Conservation (phyloP, 2,329 filamentous ascomycete genomes). For the Botrytis galanthina region DNA sequence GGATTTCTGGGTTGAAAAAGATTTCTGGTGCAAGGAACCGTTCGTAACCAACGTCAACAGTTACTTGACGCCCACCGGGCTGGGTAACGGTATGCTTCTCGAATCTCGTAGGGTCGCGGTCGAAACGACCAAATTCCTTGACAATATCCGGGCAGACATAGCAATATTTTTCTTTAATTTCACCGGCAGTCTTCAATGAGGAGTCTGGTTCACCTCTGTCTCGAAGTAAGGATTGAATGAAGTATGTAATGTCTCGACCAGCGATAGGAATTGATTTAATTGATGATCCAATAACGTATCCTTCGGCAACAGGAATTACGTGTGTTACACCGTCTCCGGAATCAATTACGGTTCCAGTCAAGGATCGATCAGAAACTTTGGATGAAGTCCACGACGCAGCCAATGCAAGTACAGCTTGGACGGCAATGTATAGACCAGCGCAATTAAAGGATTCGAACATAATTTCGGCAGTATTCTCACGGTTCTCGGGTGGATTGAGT, state of each 20-base stretch:
- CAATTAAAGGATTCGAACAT: slow-evolving; percentile 99
- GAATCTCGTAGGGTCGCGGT: slow-evolving; percentile 88
- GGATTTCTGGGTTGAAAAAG: slow-evolving; percentile 99
- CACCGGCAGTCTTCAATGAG: slow-evolving; percentile 93
- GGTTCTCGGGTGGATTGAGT: slow-evolving; percentile 96
- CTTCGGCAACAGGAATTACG: slow-evolving; percentile 97
- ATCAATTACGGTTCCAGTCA: slow-evolving; percentile 97
- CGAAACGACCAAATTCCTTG: slow-evolving; percentile 94
- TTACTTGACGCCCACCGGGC: slow-evolving; percentile 78
- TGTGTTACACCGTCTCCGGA: slow-evolving; percentile 98
- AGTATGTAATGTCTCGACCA: slow-evolving; percentile 97
- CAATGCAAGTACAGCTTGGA: slow-evolving; percentile 93
- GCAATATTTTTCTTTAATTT: slow-evolving; percentile 98
- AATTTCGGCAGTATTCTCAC: slow-evolving; percentile 98
- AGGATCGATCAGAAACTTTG: slow-evolving; percentile 91
- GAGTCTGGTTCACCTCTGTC: slow-evolving; percentile 96
- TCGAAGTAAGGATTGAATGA: slow-evolving; percentile 92
- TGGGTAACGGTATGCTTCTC: slow-evolving; percentile 84
- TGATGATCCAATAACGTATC: slow-evolving; percentile 97
- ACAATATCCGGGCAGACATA: slow-evolving; percentile 99
- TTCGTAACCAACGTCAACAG: slow-evolving; percentile 94
- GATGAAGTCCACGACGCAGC: slow-evolving; percentile 98
- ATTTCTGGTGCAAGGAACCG: slow-evolving; percentile 97
- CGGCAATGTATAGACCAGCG: slow-evolving; percentile 96
- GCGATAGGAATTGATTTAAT: slow-evolving; percentile 99